phyloP scores from a whole-genome alignment of 2,329 filamentous ascomycete genomes.

The Aspergillus cejpii region DNA sequence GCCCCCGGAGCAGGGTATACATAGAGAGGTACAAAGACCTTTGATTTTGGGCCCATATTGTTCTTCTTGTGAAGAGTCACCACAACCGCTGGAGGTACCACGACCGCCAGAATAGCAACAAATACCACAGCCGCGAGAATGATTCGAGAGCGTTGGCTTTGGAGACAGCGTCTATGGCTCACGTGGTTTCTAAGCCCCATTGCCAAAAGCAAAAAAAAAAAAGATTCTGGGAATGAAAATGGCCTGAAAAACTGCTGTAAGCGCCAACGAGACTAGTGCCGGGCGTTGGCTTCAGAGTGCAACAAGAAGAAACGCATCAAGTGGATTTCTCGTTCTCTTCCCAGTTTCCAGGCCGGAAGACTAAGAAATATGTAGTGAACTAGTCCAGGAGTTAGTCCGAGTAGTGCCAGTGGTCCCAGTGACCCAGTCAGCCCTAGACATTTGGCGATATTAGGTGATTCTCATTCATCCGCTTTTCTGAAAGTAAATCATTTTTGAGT shows the following conservation, averaged over 20 bases:
- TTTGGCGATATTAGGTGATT: too few relatives aligned
- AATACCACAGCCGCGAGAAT: constrained; percentile 22
- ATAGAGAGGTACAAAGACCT: constrained; percentile 46
- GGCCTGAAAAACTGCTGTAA: constrained; percentile 1
- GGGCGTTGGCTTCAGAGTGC: constrained; percentile 14
- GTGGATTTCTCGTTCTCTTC: constrained; percentile 9
- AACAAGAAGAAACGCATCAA: constrained; percentile 8
- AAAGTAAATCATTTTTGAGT: too few relatives aligned
- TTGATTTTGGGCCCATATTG: constrained; percentile 34
- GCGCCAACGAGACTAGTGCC: constrained; percentile 9
- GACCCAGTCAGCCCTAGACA: too few relatives aligned
- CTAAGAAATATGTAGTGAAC: constrained; percentile 19
- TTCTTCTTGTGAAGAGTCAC: constrained; percentile 31
- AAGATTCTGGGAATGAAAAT: too few relatives aligned
- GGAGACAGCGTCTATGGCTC: constrained; percentile 26
- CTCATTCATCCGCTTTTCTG: too few relatives aligned
- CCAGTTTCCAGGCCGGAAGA: constrained; percentile 6
- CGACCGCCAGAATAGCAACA: constrained; percentile 27
- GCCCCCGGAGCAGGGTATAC: constrained; percentile 44
- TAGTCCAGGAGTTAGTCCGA: constrained; percentile 1
- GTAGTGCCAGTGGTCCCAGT: constrained; percentile 10
- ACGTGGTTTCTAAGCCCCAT: constrained; percentile 29
- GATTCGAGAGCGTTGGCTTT: constrained; percentile 26
- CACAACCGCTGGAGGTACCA: constrained; percentile 31
- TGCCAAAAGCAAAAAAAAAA: constrained; percentile 11